Evolutionary conservation across 1,284 basidiomycete genomes (phyloP).

Genomic region (Ustilago shanxiensis): DNA sequence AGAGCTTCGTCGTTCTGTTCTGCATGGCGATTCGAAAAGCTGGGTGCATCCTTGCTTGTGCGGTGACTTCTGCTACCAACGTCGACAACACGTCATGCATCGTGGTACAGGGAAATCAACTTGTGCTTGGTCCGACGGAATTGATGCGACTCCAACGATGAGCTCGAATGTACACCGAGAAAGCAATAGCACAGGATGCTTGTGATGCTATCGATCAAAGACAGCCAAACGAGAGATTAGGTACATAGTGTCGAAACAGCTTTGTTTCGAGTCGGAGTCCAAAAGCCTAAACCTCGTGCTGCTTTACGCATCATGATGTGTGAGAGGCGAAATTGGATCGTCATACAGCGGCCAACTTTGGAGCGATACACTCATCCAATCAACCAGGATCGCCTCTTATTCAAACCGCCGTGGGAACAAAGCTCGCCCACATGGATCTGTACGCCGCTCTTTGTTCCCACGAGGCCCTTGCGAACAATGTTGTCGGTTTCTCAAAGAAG

Average conservation of each 20-base stretch:
- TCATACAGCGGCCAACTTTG: slow-evolving; percentile 18
- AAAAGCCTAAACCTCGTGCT: not conserved
- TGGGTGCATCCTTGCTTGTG: not conserved
- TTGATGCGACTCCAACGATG: not conserved
- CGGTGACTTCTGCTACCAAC: not conserved
- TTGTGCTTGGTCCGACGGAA: not conserved
- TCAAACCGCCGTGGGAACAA: slow-evolving; percentile 5
- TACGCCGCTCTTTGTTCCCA: slow-evolving; percentile 8
- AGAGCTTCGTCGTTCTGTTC: not conserved
- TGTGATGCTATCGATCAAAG: not conserved
- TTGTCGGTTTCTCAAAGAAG: not conserved
- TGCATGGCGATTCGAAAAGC: not conserved
- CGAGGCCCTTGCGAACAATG: slow-evolving; percentile 13
- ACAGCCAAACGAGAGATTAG: not conserved
- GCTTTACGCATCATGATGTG: not conserved
- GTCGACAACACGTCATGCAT: not conserved
- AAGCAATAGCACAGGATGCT: too few species aligned
- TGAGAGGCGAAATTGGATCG: slow-evolving; percentile 21
- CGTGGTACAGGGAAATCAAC: not conserved
- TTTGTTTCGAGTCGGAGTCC: slow-evolving; percentile 10
- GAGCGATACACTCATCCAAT: slow-evolving; percentile 18
- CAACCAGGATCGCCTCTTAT: slow-evolving; percentile 20
- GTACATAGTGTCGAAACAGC: not conserved
- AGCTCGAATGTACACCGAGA: too few species aligned
- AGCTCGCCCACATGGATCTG: not conserved